phyloP scores from a whole-genome alignment of 225 moss, liverwort and hornwort species.

The Polytrichum commune region DNA sequence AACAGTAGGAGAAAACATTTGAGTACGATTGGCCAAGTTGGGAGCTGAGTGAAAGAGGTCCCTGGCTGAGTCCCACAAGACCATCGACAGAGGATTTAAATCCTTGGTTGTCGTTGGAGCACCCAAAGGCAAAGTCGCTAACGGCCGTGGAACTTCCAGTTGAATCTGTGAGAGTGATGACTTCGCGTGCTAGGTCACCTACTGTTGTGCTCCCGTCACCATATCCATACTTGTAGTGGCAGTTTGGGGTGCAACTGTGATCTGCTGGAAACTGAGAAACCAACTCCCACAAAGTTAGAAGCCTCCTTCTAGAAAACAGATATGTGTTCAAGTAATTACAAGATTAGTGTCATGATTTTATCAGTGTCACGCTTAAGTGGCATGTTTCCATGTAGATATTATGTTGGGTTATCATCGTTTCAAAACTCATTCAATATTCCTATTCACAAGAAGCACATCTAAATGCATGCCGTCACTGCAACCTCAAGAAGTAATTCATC shows the following conservation, averaged over 20 bases:
- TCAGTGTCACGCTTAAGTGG: no score
- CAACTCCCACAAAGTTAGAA: no score
- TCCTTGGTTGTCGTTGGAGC: slow-evolving; percentile 6
- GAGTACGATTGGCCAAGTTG: slow-evolving; percentile 23
- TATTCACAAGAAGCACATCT: no score
- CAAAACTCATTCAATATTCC: no score
- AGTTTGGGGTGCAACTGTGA: neutral
- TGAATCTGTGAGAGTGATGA: neutral
- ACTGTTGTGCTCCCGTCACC: accelerated
- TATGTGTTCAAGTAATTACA: neutral
- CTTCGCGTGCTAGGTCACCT: neutral
- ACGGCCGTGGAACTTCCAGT: neutral
- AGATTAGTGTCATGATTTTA: slow-evolving; percentile 20
- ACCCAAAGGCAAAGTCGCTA: neutral
- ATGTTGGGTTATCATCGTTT: no score
- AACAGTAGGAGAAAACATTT: slow-evolving; percentile 46
- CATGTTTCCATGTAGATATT: no score
- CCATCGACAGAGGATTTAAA: neutral
- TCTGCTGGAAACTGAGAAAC: neutral
- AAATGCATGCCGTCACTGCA: no score
- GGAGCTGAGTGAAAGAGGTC: slow-evolving; percentile 10
- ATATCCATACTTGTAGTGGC: neutral
- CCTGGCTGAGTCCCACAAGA: slow-evolving; percentile 5
- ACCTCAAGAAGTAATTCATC: no score
- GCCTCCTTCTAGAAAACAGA: no score